Evolutionary conservation across 768 basidiomycete species (phyloP), one percentile per base, ranked within the genome.

Genomic region (Lactifluus rugatus): DNA sequence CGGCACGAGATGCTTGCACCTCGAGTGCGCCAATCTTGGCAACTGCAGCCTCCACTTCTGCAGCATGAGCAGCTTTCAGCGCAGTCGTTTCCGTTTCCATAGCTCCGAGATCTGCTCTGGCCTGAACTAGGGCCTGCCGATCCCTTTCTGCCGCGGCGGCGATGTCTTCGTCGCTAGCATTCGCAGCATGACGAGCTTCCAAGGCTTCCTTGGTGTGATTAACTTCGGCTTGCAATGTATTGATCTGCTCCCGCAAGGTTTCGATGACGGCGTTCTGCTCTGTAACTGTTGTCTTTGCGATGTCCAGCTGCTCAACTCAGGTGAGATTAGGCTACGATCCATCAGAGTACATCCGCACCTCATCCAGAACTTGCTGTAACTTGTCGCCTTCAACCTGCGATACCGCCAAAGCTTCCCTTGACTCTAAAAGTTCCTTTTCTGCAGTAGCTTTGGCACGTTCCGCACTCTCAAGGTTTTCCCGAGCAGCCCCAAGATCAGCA

Each of bases 81-180:
- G 72, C 70, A 11, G 77, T 75, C 0, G 71, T 70, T 70, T 87
- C 85, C 11, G 73, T 73, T 55, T 77, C 70, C 34, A 83, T 74
- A 5, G 78, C 72, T 44, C 77, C 78, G 36, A 88, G 73, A 52
- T 88, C 80, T 2, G 77, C 78, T 63, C 83, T 81, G 13, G 82
- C 84, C 65, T 82, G 82, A 19, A 80, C 65, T 28, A 89, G 74
- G 21, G 81, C 80, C 64, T 84, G 84, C 19, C 76, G 83, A 60
- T 89, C 84, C 41, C 76, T 70, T n/a, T 81, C 80, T 16, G 81
- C 80, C 16, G 76, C 74, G 1, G 76, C 69, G 0, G 78, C 74
- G 28, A 73, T 75, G 1, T 75, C 70, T 3, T 72, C 67, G 14
- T 75, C 72, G 6, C 76, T 70, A 14, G 76, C 75, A 25, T 79